Conservation (phyloP, 257 asterid species). For the Rubia yunnanensis region DNA sequence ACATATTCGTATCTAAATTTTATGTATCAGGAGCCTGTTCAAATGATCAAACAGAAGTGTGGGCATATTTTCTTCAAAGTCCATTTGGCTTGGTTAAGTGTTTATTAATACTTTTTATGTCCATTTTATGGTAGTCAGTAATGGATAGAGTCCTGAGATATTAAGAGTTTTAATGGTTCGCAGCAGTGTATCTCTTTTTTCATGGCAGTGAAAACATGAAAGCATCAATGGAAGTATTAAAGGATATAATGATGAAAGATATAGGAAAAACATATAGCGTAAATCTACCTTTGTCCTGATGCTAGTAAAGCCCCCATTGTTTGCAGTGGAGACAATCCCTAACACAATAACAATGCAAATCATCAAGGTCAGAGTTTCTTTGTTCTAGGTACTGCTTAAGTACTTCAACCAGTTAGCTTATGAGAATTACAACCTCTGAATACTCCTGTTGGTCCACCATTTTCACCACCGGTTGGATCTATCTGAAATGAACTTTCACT, state of each 20-base stretch:
- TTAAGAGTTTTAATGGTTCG: too few species aligned
- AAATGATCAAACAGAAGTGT: not conserved
- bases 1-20: not conserved
- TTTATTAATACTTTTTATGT: too few species aligned
- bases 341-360: slow-evolving; percentile 5
- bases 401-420: not conserved
- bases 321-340: slow-evolving; percentile 87
- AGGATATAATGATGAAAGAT: not conserved
- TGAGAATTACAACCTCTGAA: slow-evolving; percentile 57
- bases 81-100: not conserved
- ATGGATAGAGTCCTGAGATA: not conserved
- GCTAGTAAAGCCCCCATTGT: slow-evolving; percentile 95
- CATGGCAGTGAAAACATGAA: not conserved
- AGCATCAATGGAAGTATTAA: not conserved
- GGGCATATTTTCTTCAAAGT: not conserved
- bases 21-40: not conserved
- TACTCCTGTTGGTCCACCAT: slow-evolving; percentile 74
- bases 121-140: too few species aligned
- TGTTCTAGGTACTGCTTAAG: not conserved
- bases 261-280: slow-evolving; percentile 1
- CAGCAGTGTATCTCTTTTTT: not conserved
- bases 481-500: slow-evolving; percentile 75
- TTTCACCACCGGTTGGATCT: slow-evolving; percentile 71
- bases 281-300: slow-evolving; percentile 66
- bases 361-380: not conserved